phyloP scores from a whole-genome alignment of 2,329 filamentous ascomycete genomes.

The Aureobasidium mangrovei region DNA sequence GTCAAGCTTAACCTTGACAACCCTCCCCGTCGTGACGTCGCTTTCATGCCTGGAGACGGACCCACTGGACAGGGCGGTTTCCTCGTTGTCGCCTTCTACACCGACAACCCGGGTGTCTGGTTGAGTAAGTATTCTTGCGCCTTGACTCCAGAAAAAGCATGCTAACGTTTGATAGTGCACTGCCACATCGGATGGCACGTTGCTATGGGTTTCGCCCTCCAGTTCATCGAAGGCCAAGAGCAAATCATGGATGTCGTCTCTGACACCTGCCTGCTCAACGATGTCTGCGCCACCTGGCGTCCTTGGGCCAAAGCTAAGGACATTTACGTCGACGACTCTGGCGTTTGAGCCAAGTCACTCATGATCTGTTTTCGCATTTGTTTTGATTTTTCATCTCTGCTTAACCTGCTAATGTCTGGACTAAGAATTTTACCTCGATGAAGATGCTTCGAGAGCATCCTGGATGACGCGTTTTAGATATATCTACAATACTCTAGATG shows the following conservation, averaged over 20 bases:
- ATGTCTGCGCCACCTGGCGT: conserved; percentile 20
- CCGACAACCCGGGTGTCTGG: conserved; percentile 29
- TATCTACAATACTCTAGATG: too few species aligned
- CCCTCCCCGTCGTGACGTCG: conserved; percentile 26
- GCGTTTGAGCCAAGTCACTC: conserved; percentile 17
- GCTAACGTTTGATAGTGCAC: background rate
- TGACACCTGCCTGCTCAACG: conserved; percentile 18
- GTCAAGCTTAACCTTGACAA: conserved; percentile 26
- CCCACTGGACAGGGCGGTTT: conserved; percentile 20
- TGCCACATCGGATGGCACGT: conserved; percentile 28
- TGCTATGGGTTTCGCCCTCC: conserved; percentile 24
- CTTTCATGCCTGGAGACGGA: conserved; percentile 23
- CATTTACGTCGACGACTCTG: conserved; percentile 17
- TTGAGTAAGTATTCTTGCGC: conserved; percentile 15
- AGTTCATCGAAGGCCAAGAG: conserved; percentile 20
- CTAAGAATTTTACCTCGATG: too few species aligned
- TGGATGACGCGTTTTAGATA: too few species aligned
- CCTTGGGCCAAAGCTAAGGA: conserved; percentile 17
- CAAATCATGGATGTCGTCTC: conserved; percentile 14
- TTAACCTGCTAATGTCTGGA: too few species aligned
- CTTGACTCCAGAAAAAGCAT: conserved; percentile 1
- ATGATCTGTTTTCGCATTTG: too few species aligned
- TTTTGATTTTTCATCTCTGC: too few species aligned
- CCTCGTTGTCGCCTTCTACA: conserved; percentile 26
- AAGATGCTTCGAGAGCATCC: too few species aligned